Percentiles rank a stretch among this genome's conserved stretches.
phyloP scores from a whole-genome alignment of 1,284 basidiomycete genomes.

The Exobasidium cylindrosporum region DNA sequence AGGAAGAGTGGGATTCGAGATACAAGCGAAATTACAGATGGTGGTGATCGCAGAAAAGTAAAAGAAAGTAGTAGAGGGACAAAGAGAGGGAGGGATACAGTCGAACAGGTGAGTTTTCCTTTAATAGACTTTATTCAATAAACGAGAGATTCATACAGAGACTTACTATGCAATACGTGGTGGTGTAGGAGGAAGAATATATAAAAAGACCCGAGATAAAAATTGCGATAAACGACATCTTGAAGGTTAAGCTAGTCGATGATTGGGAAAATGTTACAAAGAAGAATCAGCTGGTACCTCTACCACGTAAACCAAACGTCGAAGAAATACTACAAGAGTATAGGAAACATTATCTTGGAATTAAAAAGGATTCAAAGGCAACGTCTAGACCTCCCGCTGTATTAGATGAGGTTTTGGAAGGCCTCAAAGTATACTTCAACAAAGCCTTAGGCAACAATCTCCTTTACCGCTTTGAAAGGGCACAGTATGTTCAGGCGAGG shows the following conservation, averaged over 20 bases:
- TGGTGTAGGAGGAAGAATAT: conserved; percentile 59
- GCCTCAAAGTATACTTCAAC: conserved; percentile 92
- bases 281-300: conserved; percentile 77
- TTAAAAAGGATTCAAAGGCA: conserved; percentile 12
- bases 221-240: conserved; percentile 78
- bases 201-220: conserved; percentile 83
- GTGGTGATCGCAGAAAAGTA: conserved; percentile 25
- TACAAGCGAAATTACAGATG: conserved; percentile 24
- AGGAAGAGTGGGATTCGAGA: conserved; percentile 24
- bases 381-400: conserved; percentile 58
- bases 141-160: too few species aligned
- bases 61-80: conserved; percentile 17
- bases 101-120: conserved; percentile 25
- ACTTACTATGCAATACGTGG: neutral
- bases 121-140: neutral
- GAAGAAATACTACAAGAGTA: conserved; percentile 76
- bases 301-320: conserved; percentile 81
- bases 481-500: conserved; percentile 81
- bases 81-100: conserved; percentile 27
- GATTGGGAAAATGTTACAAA: conserved; percentile 98
- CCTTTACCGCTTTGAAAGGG: conserved; percentile 88
- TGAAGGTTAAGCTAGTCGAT: conserved; percentile 88
- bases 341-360: conserved; percentile 32
- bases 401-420: conserved; percentile 77
- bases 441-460: conserved; percentile 83